These are phyloP conservation scores for Boletus speciosus DNA, from an alignment of 768 basidiomycete species.

Conservation along the genomic window DNA sequence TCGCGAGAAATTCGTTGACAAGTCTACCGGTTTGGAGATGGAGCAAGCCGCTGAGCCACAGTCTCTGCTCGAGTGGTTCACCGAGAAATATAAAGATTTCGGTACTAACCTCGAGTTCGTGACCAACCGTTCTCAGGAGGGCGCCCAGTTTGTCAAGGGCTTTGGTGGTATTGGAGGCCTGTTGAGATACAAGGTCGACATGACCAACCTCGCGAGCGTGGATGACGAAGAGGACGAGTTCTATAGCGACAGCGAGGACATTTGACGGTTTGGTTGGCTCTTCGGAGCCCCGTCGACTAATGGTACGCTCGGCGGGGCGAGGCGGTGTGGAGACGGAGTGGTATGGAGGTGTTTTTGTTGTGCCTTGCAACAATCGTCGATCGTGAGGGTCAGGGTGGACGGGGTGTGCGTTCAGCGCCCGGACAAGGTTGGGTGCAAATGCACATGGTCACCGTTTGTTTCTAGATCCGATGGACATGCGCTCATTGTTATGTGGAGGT, in stretches of 20 bases:
- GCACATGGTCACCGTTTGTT: constrained; percentile 2
- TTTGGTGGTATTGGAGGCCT: constrained; percentile 98
- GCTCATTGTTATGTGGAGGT: constrained; percentile 20
- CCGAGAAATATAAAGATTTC: constrained; percentile 98
- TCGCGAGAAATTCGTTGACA: constrained; percentile 92
- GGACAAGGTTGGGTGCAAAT: constrained; percentile 8
- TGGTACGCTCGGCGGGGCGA: constrained; percentile 69
- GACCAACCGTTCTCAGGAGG: constrained; percentile 95
- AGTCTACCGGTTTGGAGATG: constrained; percentile 94
- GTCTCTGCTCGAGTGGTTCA: constrained; percentile 94
- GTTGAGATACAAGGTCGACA: constrained; percentile 96
- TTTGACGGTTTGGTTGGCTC: constrained; percentile 90
- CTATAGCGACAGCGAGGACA: constrained; percentile 68
- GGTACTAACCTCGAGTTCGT: constrained; percentile 95
- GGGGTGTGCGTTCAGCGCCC: constrained; percentile 4
- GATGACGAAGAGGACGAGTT: constrained; percentile 87
- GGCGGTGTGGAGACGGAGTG: constrained; percentile 22
- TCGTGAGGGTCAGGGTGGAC: constrained; percentile 1
- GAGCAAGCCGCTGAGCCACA: constrained; percentile 81
- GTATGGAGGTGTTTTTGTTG: neutral
- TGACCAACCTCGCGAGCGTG: constrained; percentile 67
- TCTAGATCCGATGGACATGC: constrained; percentile 14
- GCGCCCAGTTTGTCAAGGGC: constrained; percentile 96
- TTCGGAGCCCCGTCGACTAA: constrained; percentile 67
- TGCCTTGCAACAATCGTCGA: constrained; percentile 5